Evolutionary conservation across 805 yeast species (phyloP).

Genomic region (Candida ortonii): DNA sequence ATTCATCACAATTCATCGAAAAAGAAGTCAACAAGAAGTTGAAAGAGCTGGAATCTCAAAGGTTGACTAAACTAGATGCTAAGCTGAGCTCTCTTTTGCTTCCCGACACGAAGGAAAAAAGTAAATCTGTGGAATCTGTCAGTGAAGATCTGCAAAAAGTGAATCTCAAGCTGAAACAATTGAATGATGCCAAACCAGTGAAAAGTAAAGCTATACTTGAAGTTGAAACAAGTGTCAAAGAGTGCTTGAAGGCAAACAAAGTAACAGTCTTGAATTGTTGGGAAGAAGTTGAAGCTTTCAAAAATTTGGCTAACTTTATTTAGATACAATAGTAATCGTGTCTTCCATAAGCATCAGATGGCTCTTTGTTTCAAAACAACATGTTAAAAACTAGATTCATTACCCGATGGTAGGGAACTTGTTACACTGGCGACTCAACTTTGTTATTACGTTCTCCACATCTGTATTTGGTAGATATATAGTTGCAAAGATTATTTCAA

Average conservation of each 20-base stretch:
- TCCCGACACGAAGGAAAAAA: conserved; percentile 30
- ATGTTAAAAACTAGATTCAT: no score
- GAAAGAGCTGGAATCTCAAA: conserved; percentile 49
- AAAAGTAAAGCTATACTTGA: conserved; percentile 39
- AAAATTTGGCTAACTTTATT: conserved; percentile 42
- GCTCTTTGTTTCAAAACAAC: no score
- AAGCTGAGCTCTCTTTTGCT: conserved; percentile 44
- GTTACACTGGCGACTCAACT: no score
- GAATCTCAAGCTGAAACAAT: conserved; percentile 31
- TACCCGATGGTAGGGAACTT: no score
- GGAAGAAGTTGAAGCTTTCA: conserved; percentile 73
- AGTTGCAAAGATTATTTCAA: no score
- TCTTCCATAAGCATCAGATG: no score
- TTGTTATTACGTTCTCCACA: no score
- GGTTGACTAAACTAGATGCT: conserved; percentile 49
- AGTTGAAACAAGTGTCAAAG: conserved; percentile 49
- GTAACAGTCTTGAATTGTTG: conserved; percentile 76
- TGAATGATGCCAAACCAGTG: conserved; percentile 30
- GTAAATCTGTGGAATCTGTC: conserved; percentile 27
- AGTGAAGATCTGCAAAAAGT: conserved; percentile 34
- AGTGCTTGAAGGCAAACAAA: conserved; percentile 60
- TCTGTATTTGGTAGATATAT: no score
- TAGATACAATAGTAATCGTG: conserved; percentile 5
- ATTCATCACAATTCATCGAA: conserved; percentile 63
- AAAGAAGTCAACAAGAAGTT: conserved; percentile 60